Evolutionary conservation across 164 flowering plant genomes (phyloP).

Genomic region (Buxus sempervirens): DNA sequence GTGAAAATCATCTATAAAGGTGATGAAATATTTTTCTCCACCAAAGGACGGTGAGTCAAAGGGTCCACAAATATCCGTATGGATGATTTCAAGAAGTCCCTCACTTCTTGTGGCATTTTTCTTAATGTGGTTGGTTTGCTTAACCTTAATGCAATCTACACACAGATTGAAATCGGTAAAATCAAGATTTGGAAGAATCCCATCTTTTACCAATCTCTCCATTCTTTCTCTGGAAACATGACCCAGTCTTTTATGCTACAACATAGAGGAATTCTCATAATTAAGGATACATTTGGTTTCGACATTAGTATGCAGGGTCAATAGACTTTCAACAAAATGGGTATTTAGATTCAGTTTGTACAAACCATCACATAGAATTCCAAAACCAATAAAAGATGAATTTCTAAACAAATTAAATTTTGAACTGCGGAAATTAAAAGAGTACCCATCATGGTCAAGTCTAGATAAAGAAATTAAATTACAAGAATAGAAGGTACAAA

Average conservation of each 20-base stretch:
- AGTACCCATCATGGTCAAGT: background rate
- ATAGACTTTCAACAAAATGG: slow-evolving; percentile 3
- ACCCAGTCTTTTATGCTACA: slow-evolving; percentile 18
- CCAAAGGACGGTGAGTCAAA: slow-evolving; percentile 4
- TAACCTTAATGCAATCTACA: slow-evolving; percentile 20
- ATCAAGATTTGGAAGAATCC: slow-evolving; percentile 11
- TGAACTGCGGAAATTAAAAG: slow-evolving; percentile 8
- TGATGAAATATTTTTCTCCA: slow-evolving; percentile 11
- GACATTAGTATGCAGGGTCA: slow-evolving; percentile 12
- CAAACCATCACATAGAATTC: slow-evolving; percentile 15
- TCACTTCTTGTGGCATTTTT: slow-evolving; percentile 4
- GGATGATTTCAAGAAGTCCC: slow-evolving; percentile 13
- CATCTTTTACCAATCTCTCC: slow-evolving; percentile 12
- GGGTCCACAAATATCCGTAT: slow-evolving; percentile 15
- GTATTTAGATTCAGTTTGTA: slow-evolving; percentile 15
- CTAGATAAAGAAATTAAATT: slow-evolving; percentile 12
- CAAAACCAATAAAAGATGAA: slow-evolving; percentile 8
- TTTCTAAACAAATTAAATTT: slow-evolving; percentile 14
- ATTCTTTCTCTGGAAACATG: slow-evolving; percentile 19
- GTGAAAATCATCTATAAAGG: slow-evolving; percentile 17
- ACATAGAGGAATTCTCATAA: slow-evolving; percentile 11
- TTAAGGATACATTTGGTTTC: slow-evolving; percentile 1
- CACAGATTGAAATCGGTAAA: slow-evolving; percentile 14
- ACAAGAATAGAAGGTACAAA: slow-evolving; percentile 4
- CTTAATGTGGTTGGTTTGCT: slow-evolving; percentile 14